Conservation (phyloP, 2,329 filamentous ascomycete species). For the Botrytis hyacinthi region DNA sequence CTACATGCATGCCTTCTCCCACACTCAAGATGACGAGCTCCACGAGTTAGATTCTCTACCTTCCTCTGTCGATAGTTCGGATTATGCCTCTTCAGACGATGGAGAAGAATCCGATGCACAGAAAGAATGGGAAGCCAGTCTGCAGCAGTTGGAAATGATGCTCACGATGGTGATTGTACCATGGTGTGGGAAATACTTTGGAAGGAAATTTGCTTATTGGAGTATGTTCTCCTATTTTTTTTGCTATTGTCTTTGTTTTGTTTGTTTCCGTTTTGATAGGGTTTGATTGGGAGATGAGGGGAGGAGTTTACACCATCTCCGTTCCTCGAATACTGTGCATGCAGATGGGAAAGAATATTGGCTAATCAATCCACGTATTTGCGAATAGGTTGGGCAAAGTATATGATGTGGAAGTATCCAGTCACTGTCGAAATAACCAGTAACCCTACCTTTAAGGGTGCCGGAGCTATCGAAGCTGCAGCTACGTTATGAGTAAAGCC, state of each 20-base stretch:
- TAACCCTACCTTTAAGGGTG: conserved; percentile 61
- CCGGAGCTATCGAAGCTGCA: conserved; percentile 61
- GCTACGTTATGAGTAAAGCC: conserved; percentile 31
- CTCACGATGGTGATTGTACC: conserved; percentile 93
- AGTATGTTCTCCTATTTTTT: conserved; percentile 57
- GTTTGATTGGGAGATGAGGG: neutral
- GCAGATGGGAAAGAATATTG: neutral
- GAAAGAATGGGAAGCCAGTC: conserved; percentile 87
- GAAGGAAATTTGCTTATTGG: conserved; percentile 93
- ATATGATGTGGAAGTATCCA: conserved; percentile 92
- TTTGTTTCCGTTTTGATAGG: neutral
- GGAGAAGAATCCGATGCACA: conserved; percentile 75
- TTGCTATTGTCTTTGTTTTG: neutral
- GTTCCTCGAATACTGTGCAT: no score
- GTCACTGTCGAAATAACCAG: conserved; percentile 69
- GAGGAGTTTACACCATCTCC: neutral
- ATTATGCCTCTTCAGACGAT: conserved; percentile 48
- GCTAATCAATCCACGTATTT: conserved; percentile 13
- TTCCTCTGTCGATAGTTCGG: conserved; percentile 51
- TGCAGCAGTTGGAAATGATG: conserved; percentile 90
- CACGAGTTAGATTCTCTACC: conserved; percentile 62
- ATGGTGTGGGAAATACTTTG: conserved; percentile 91
- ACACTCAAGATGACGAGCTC: conserved; percentile 46
- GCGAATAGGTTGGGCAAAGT: conserved; percentile 76
- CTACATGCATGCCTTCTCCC: conserved; percentile 43